Percentiles rank a stretch among this genome's conserved stretches.
These are phyloP conservation scores for Jamesozyma gamospora DNA, from an alignment of 805 yeast genomes.

Conservation along the genomic window DNA sequence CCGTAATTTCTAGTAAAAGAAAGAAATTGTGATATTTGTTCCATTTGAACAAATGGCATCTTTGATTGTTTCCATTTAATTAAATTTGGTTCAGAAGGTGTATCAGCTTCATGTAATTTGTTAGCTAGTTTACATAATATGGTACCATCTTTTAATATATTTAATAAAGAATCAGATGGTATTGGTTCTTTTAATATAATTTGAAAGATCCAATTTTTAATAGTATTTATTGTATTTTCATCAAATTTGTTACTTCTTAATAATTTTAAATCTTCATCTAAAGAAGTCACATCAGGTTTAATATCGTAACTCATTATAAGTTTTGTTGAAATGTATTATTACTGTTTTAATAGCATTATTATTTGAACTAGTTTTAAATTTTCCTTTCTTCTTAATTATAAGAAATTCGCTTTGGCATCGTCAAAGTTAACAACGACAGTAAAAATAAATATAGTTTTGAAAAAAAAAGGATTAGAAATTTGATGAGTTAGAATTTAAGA, in stretches of 20 bases:
- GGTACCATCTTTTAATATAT: slow-evolving; percentile 51
- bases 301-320: slow-evolving; percentile 19
- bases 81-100: slow-evolving; percentile 13
- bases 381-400: too few species aligned
- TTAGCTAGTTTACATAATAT: slow-evolving; percentile 36
- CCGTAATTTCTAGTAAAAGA: slow-evolving; percentile 52
- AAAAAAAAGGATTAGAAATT: too few species aligned
- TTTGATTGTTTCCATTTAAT: slow-evolving; percentile 47
- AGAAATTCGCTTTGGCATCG: too few species aligned
- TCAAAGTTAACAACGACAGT: too few species aligned
- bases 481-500: too few species aligned
- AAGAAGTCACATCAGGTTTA: slow-evolving; percentile 40
- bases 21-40: slow-evolving; percentile 66
- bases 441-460: too few species aligned
- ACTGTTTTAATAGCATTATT: too few species aligned
- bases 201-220: slow-evolving; percentile 46
- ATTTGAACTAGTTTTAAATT: too few species aligned
- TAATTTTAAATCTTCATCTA: slow-evolving; percentile 50
- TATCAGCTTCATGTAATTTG: slow-evolving; percentile 33
- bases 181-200: slow-evolving; percentile 28
- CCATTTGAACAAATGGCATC: slow-evolving; percentile 78
- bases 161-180: slow-evolving; percentile 33
- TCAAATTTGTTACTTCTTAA: slow-evolving; percentile 47
- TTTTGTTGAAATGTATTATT: too few species aligned
- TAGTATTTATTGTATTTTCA: slow-evolving; percentile 29